Evolutionary conservation across 1,284 basidiomycete species (phyloP), one percentile per base, ranked within the genome.

Genomic region (Cystobasidiaceae sp.): DNA sequence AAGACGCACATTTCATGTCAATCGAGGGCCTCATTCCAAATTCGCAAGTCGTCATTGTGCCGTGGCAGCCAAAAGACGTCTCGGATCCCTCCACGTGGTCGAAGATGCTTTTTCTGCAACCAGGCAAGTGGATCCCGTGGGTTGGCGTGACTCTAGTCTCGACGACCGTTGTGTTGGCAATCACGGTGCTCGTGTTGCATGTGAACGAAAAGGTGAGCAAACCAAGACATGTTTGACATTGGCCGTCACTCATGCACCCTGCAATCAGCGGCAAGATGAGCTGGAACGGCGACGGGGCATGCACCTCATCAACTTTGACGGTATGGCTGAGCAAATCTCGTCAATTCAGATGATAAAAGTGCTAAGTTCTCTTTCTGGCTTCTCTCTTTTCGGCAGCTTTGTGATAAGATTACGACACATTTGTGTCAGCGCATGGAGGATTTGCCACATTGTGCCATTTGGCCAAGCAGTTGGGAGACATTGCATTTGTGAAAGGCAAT

Each of bases 11-110:
- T 74, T 88, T 81, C 70, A 89, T 94, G 75, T 86, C 88, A 71
- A 86, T 98, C 81, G 96, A 98, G 75, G 93, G 93, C 28, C 86
- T 99, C 17, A 92, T 99, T 46, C 96, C 96, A 0, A 98, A 99
- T 77, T 94, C 91, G 4, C 93, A 94, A 73, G 84, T 99, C 7
- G 87, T 98, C n/a, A 90, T 98, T 71, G 85, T 89, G 45, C 93
- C 93, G 0, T 88, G 88, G 3, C 78, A 78, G 62, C 71, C 81
- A 0, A 77, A 74, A 6, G 75, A 71, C 27, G 75, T 77, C 1
- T 79, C 81, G 9, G 81, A 80, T 27, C 59, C 51, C 6, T 56
- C 81, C 25, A 78, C 79, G 34, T 99, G 96, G 96, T 88, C 85
- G 71, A 84, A 86, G 65, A 89, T 97, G 79, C 79, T 98, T 66